Percentiles rank a stretch among this genome's conserved stretches.
phyloP scores from a whole-genome alignment of 139 green algal species.

The Coelastrella sp. region DNA sequence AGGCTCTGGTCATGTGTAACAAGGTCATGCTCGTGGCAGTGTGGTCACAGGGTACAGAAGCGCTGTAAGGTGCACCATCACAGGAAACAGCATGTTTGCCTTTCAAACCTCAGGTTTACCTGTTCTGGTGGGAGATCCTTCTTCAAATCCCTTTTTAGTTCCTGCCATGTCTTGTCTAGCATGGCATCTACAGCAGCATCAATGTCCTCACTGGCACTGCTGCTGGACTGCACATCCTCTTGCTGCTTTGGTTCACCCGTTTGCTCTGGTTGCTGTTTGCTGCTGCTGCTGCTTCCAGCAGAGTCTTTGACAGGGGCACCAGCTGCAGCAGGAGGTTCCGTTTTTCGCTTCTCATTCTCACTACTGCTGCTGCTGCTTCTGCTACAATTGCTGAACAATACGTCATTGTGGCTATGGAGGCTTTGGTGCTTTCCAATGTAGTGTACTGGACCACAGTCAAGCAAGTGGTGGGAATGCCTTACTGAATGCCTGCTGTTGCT shows the following conservation, averaged over 20 bases:
- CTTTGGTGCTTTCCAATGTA: neutral
- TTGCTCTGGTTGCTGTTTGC: conserved; percentile 20
- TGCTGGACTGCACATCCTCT: neutral
- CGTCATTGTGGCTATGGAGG: neutral
- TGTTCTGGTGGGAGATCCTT: conserved; percentile 44
- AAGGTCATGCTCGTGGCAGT: neutral
- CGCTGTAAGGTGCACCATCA: neutral
- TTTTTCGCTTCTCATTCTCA: neutral
- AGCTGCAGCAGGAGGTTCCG: neutral
- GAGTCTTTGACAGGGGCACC: neutral
- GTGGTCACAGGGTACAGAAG: neutral
- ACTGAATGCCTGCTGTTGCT: neutral
- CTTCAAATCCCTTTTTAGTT: conserved; percentile 45
- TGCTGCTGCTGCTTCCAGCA: conserved; percentile 30
- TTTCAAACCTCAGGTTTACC: neutral
- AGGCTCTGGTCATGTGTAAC: too few relatives aligned
- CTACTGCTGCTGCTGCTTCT: neutral
- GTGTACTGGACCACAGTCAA: too few relatives aligned
- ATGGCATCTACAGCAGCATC: conserved; percentile 33
- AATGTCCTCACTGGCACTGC: neutral
- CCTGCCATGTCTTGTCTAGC: conserved; percentile 30
- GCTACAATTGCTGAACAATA: neutral
- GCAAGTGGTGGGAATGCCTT: too few relatives aligned
- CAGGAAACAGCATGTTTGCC: too few relatives aligned
- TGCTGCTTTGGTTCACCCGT: neutral